Percentiles rank a stretch among this genome's conserved stretches.
Evolutionary conservation across 1,284 basidiomycete genomes (phyloP).

Genomic region (Earliella scabrosa): DNA sequence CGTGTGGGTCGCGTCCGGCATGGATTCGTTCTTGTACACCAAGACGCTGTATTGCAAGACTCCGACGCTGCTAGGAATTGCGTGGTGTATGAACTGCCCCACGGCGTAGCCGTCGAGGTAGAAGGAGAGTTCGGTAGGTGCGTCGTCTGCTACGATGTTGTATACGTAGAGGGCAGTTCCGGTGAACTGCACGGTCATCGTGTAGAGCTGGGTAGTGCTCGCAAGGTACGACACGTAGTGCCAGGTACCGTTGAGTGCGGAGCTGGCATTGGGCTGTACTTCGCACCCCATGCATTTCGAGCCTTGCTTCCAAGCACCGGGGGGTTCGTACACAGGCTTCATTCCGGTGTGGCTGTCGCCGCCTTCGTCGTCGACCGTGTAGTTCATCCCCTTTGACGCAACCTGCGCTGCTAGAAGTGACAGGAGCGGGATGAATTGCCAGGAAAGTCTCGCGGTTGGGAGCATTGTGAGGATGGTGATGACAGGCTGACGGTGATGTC

Average conservation of each 20-base stretch:
- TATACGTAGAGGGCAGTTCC: constrained; percentile 12
- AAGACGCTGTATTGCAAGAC: constrained; percentile 31
- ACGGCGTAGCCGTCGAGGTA: constrained; percentile 1
- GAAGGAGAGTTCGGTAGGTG: constrained; percentile 6
- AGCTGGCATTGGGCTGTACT: no score
- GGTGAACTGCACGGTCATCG: neutral
- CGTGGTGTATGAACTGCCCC: neutral
- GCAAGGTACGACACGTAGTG: constrained; percentile 2
- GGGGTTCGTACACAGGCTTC: constrained; percentile 18
- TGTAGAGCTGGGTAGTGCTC: neutral
- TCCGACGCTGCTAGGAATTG: neutral
- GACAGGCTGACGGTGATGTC: no score
- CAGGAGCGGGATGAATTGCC: neutral
- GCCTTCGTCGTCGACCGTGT: constrained; percentile 21
- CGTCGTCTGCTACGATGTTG: constrained; percentile 11
- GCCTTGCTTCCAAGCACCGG: constrained; percentile 20
- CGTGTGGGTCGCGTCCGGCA: neutral
- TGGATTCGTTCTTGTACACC: constrained; percentile 21
- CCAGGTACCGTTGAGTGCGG: neutral
- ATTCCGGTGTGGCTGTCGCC: constrained; percentile 20
- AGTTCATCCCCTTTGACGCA: neutral
- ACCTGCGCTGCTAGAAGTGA: neutral
- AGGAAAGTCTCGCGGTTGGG: no score
- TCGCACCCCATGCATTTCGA: constrained; percentile 13
- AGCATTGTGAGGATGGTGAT: no score